These are phyloP conservation scores for Trypanosoma cruzi DNA, from an alignment of 208 protist genomes.

Conservation along the genomic window DNA sequence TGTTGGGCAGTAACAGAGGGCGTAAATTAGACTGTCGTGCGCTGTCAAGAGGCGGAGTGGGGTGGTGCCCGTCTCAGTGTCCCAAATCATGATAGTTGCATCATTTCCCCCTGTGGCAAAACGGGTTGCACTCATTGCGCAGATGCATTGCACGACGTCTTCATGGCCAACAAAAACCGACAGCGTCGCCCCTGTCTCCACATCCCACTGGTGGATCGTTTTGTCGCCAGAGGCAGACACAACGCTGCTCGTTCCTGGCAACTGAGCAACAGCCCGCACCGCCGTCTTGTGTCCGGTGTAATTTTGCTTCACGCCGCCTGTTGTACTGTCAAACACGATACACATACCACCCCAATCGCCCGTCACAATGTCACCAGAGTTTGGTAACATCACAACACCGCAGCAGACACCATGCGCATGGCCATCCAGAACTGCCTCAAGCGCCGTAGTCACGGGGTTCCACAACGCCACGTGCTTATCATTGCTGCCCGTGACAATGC, in stretches of 20 bases:
- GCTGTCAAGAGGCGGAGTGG: conserved; percentile 35
- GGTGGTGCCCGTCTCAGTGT: conserved; percentile 1
- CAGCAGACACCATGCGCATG: conserved; percentile 67
- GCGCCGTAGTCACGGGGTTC: conserved; percentile 32
- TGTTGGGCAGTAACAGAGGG: conserved; percentile 43
- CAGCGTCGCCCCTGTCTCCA: conserved; percentile 43
- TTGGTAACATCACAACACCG: conserved; percentile 33
- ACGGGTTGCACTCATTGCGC: conserved; percentile 39
- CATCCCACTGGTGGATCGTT: conserved; percentile 76
- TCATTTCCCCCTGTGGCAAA: conserved; percentile 79
- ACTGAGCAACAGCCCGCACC: conserved; percentile 60
- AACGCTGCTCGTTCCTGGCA: conserved; percentile 50
- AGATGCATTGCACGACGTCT: conserved; percentile 76
- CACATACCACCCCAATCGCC: conserved; percentile 73
- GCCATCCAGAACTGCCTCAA: conserved; percentile 75
- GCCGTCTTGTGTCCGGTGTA: conserved; percentile 64
- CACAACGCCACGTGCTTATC: conserved; percentile 80
- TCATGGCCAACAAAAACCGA: conserved; percentile 50
- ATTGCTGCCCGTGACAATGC: conserved; percentile 71
- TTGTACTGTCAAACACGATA: conserved; percentile 62
- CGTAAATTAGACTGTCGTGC: conserved; percentile 78
- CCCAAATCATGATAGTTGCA: conserved; percentile 59
- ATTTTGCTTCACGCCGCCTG: conserved; percentile 45
- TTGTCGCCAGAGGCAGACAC: conserved; percentile 83
- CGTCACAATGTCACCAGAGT: conserved; percentile 63